Conservation (phyloP, 2,329 filamentous ascomycete genomes). For the Stachybotrys chlorohalonatus region DNA sequence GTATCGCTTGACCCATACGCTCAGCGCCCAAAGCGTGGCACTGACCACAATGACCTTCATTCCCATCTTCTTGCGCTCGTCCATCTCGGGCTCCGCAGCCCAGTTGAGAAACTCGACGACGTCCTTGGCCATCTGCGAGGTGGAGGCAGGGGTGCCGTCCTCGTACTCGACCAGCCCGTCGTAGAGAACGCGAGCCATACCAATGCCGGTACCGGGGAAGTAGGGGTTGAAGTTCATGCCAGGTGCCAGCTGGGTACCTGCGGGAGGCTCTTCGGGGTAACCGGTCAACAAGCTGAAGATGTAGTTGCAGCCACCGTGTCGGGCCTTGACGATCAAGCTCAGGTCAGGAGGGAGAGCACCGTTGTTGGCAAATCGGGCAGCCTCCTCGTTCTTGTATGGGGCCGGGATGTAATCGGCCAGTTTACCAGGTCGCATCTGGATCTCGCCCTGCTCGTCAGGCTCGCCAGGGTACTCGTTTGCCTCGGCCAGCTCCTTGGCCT, state of each 20-base stretch:
- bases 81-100: slow-evolving; percentile 98
- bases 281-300: slow-evolving; percentile 95
- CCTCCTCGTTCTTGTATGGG: slow-evolving; percentile 99
- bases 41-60: slow-evolving; percentile 86
- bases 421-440: slow-evolving; percentile 97
- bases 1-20: slow-evolving; percentile 98
- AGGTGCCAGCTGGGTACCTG: slow-evolving; percentile 73
- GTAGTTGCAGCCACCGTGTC: slow-evolving; percentile 97
- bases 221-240: slow-evolving; percentile 99
- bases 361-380: slow-evolving; percentile 94
- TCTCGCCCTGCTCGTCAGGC: slow-evolving; percentile 95
- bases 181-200: slow-evolving; percentile 97
- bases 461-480: slow-evolving; percentile 98
- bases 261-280: slow-evolving; percentile 92
- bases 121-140: slow-evolving; percentile 99
- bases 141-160: slow-evolving; percentile 85
- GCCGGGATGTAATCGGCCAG: slow-evolving; percentile 91
- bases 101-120: slow-evolving; percentile 99
- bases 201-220: slow-evolving; percentile 98
- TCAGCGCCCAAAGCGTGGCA: slow-evolving; percentile 71
- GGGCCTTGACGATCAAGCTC: slow-evolving; percentile 93
- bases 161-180: slow-evolving; percentile 98
- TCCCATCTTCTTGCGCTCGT: slow-evolving; percentile 99
- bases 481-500: slow-evolving; percentile 94
- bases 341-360: slow-evolving; percentile 96